A percentile compares a stretch with the other conserved stretches of the same genome.
phyloP scores from a whole-genome alignment of 208 protist species.

The Porcisia deanei region DNA sequence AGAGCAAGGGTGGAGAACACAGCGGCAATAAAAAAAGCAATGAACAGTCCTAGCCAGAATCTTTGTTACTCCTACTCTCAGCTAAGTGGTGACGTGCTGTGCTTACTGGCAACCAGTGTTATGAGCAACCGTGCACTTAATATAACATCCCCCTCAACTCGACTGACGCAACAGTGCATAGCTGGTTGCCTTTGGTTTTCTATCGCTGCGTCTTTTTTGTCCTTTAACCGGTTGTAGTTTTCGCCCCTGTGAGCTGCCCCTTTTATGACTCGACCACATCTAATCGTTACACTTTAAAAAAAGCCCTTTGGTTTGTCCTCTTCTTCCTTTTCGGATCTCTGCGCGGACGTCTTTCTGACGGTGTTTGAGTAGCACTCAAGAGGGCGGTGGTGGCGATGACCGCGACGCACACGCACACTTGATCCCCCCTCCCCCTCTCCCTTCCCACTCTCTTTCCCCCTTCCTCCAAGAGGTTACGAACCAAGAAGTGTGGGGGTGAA shows the following conservation, averaged over 20 bases:
- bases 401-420: not conserved
- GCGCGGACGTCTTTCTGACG: not conserved
- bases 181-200: not conserved
- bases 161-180: not conserved
- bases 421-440: no score
- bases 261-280: not conserved
- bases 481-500: no score
- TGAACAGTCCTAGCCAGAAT: not conserved
- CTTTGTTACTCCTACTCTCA: not conserved
- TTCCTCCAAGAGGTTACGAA: not conserved
- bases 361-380: not conserved
- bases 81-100: not conserved
- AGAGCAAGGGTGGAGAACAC: not conserved
- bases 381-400: not conserved
- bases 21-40: not conserved
- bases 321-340: not conserved
- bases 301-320: not conserved
- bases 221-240: not conserved
- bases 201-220: not conserved
- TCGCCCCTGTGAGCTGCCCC: not conserved
- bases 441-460: no score
- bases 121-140: not conserved
- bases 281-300: not conserved
- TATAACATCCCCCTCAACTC: not conserved
- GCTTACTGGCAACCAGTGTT: not conserved